phyloP scores from a whole-genome alignment of 345 rosid species.

The Populus davidiana region DNA sequence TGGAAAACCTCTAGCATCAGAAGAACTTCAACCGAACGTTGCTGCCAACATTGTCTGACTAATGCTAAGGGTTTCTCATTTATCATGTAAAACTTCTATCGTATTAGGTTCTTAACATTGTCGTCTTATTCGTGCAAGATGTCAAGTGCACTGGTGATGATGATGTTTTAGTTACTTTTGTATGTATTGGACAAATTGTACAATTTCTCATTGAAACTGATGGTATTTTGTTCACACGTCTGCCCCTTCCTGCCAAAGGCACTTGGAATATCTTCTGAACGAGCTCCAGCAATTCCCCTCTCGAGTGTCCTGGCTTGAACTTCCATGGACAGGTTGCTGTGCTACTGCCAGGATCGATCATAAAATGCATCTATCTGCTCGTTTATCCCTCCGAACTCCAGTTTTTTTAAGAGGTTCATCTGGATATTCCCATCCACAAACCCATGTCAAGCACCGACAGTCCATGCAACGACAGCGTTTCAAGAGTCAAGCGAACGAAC shows the following conservation, averaged over 20 bases:
- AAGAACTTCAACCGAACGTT: constrained; percentile 28
- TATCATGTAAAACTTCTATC: background rate
- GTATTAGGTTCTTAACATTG: background rate
- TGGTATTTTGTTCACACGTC: background rate
- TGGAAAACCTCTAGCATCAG: constrained; percentile 29
- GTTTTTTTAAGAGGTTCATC: too few species aligned
- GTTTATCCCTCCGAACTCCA: too few species aligned
- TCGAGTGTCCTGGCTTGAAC: too few species aligned
- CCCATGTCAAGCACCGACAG: too few species aligned
- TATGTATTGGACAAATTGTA: constrained; percentile 2
- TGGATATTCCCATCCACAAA: too few species aligned
- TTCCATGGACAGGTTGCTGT: too few species aligned
- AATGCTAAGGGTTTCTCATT: constrained; percentile 6
- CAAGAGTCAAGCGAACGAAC: too few species aligned
- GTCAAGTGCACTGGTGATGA: background rate
- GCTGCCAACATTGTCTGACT: constrained; percentile 29
- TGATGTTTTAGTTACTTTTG: constrained; percentile 14
- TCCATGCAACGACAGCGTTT: too few species aligned
- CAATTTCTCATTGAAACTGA: constrained; percentile 10
- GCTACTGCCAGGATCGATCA: too few species aligned
- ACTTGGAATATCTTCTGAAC: constrained; percentile 12
- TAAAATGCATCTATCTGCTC: too few species aligned
- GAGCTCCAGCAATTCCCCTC: too few species aligned
- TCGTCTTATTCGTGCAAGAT: background rate
- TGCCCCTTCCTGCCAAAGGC: constrained; percentile 2